These are phyloP conservation scores for Aspergillus sp. DNA, from an alignment of 2,329 filamentous ascomycete genomes.

Conservation along the genomic window DNA sequence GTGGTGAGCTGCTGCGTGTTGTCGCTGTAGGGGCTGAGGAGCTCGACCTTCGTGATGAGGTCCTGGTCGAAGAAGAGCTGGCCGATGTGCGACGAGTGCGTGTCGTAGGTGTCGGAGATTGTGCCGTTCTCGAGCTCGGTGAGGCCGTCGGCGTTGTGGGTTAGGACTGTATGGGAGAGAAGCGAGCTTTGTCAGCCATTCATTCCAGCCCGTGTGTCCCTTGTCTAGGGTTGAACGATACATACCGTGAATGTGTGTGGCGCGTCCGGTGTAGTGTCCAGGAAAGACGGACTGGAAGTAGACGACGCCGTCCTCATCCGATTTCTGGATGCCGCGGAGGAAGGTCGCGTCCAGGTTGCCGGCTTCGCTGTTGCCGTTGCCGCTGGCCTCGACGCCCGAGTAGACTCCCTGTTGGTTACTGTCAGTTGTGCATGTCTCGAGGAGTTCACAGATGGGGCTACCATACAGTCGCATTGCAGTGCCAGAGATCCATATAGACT, in stretches of 20 bases:
- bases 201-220: too few species aligned
- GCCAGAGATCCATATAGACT: constrained; percentile 46
- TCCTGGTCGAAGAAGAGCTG: constrained; percentile 69
- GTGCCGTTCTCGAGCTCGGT: constrained; percentile 53
- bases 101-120: constrained; percentile 49
- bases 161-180: constrained; percentile 27
- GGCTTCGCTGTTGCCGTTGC: constrained; percentile 46
- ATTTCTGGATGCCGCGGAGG: constrained; percentile 51
- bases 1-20: constrained; percentile 22
- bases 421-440: background rate
- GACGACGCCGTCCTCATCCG: constrained; percentile 47
- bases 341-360: constrained; percentile 49
- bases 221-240: background rate
- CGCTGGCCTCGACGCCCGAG: constrained; percentile 41
- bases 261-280: constrained; percentile 49
- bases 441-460: background rate
- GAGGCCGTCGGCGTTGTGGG: constrained; percentile 36
- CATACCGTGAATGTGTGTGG: constrained; percentile 6
- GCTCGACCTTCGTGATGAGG: constrained; percentile 52
- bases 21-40: constrained; percentile 40
- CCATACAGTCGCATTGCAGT: constrained; percentile 46
- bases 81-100: constrained; percentile 62
- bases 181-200: too few species aligned
- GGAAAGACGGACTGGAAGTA: constrained; percentile 51
- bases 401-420: constrained; percentile 39